These are phyloP conservation scores for Trametes punicea DNA, from an alignment of 768 basidiomycete species.

Conservation along the genomic window DNA sequence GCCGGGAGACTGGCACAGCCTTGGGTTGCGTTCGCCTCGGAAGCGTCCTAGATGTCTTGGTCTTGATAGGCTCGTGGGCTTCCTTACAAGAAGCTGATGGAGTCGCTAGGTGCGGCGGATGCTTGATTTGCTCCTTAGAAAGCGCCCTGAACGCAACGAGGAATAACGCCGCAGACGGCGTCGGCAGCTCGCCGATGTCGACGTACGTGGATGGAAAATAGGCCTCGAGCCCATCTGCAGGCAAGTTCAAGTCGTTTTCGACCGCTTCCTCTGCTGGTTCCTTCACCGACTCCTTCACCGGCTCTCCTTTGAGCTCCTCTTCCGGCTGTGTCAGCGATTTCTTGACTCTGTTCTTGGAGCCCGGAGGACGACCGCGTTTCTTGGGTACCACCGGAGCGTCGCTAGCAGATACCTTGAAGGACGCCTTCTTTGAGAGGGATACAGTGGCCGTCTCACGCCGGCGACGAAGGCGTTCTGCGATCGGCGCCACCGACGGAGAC, in stretches of 20 bases:
- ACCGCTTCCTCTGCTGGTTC: neutral
- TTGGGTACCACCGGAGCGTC: neutral
- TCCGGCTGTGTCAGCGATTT: no score
- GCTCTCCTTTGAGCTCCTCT: neutral
- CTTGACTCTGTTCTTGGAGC: neutral
- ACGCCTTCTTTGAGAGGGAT: neutral
- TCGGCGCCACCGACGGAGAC: neutral
- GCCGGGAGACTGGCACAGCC: no score
- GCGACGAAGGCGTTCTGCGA: neutral
- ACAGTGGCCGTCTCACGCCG: neutral
- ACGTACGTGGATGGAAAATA: neutral
- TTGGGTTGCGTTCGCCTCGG: neutral
- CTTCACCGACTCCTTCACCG: neutral
- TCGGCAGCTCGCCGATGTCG: neutral
- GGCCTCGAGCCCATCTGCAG: conserved; percentile 4
- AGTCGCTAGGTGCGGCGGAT: neutral
- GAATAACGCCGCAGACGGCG: neutral
- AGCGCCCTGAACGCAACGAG: neutral
- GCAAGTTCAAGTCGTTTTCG: neutral
- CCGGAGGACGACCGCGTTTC: conserved; percentile 6
- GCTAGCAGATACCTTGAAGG: neutral
- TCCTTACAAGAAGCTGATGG: neutral
- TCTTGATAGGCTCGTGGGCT: neutral
- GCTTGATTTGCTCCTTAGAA: neutral
- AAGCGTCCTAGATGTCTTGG: neutral